Percentiles rank a stretch among this genome's conserved stretches.
Evolutionary conservation across 2,329 filamentous ascomycete species (phyloP).

Genomic region (Penicillium hesseltinei): DNA sequence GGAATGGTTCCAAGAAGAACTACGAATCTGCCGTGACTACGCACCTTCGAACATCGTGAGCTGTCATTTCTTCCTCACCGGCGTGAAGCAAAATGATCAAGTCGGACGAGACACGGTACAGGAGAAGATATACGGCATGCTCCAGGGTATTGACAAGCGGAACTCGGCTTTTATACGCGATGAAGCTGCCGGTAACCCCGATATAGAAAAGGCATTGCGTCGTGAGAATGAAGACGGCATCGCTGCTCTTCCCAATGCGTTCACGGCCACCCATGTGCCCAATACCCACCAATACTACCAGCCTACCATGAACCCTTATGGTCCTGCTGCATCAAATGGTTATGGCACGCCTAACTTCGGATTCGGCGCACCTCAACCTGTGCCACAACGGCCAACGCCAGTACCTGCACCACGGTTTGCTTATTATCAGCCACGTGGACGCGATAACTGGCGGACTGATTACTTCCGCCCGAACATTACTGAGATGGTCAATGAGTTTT

Average conservation of each 20-base stretch:
- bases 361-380: conserved; percentile 78
- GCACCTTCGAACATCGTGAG: conserved; percentile 85
- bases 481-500: conserved; percentile 80
- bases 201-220: conserved; percentile 75
- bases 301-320: conserved; percentile 6
- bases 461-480: conserved; percentile 87
- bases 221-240: conserved; percentile 82
- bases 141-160: conserved; percentile 82
- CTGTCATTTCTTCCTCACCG: conserved; percentile 93
- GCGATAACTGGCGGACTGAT: conserved; percentile 83
- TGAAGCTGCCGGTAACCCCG: conserved; percentile 73
- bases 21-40: conserved; percentile 84
- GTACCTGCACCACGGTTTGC: conserved; percentile 87
- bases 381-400: conserved; percentile 76
- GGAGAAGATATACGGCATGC: conserved; percentile 82
- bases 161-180: conserved; percentile 80
- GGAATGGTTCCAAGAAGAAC: conserved; percentile 96
- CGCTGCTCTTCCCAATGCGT: conserved; percentile 68
- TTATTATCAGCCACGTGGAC: conserved; percentile 59
- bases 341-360: conserved; percentile 56
- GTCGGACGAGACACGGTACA: conserved; percentile 75
- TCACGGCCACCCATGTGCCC: conserved; percentile 25
- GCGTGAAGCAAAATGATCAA: conserved; percentile 59
- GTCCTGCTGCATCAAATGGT: conserved; percentile 1
- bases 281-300: conserved; percentile 22